These are phyloP conservation scores for Leccinum variabile DNA, from an alignment of 1,284 basidiomycete species.

Conservation along the genomic window DNA sequence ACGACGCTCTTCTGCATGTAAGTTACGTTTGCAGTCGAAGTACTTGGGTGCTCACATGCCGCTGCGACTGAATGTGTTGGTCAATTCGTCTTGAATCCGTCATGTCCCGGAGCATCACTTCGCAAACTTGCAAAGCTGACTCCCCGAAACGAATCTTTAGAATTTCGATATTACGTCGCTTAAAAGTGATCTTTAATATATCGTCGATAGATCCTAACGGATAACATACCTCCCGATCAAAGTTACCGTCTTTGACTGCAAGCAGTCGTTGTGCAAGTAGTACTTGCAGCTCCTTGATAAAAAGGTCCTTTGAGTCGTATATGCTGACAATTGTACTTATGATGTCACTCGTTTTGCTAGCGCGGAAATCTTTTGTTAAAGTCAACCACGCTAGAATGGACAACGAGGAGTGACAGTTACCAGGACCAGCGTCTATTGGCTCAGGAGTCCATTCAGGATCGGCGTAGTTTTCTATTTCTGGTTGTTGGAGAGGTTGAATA, in stretches of 20 bases:
- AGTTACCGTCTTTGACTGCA: conserved; percentile 75
- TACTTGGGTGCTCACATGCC: conserved; percentile 45
- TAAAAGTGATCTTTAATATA: conserved; percentile 6
- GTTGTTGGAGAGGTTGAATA: conserved; percentile 68
- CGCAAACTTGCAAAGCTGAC: conserved; percentile 85
- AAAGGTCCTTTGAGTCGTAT: conserved; percentile 92
- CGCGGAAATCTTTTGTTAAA: conserved; percentile 70
- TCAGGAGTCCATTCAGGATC: conserved; percentile 94
- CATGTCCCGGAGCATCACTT: conserved; percentile 96
- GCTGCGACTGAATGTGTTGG: conserved; percentile 76
- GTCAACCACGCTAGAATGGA: conserved; percentile 7
- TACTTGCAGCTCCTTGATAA: conserved; percentile 90
- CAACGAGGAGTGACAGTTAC: conserved; percentile 23
- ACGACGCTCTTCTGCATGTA: conserved; percentile 43
- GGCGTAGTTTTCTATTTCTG: conserved; percentile 79
- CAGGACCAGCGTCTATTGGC: conserved; percentile 87
- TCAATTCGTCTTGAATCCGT: conserved; percentile 89
- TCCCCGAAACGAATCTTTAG: conserved; percentile 94
- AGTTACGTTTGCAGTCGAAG: conserved; percentile 3
- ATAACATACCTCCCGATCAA: conserved; percentile 74
- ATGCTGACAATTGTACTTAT: conserved; percentile 95
- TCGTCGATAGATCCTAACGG: not conserved
- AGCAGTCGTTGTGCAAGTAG: conserved; percentile 83
- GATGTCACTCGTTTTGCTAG: conserved; percentile 85
- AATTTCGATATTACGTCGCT: conserved; percentile 91